Evolutionary conservation across 2,329 filamentous ascomycete species (phyloP).

Genomic region (Diaporthe citriasiana): DNA sequence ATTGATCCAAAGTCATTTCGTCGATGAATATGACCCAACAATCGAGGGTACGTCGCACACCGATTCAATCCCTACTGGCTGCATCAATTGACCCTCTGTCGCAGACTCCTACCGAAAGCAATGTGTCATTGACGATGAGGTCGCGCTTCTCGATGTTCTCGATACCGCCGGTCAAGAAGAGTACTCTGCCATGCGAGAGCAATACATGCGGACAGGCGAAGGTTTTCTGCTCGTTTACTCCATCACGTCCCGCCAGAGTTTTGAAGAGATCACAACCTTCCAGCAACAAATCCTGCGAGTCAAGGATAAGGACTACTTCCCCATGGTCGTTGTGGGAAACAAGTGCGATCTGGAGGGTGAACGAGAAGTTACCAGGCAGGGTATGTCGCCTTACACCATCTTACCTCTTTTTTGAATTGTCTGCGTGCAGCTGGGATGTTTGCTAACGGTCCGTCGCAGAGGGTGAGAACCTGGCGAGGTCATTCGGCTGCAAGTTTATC

Average conservation of each 20-base stretch:
- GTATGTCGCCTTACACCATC: slow-evolving; percentile 69
- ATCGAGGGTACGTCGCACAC: slow-evolving; percentile 84
- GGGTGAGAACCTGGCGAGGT: slow-evolving; percentile 86
- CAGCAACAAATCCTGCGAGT: slow-evolving; percentile 98
- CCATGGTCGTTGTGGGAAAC: slow-evolving; percentile 98
- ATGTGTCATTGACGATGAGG: slow-evolving; percentile 98
- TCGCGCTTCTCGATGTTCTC: slow-evolving; percentile 96
- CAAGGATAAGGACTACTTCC: slow-evolving; percentile 99
- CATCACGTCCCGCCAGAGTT: slow-evolving; percentile 96
- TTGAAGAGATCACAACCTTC: slow-evolving; percentile 98
- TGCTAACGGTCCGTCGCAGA: slow-evolving; percentile 67
- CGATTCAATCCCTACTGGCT: slow-evolving; percentile 38
- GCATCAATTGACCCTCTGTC: slow-evolving; percentile 41
- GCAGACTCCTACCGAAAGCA: slow-evolving; percentile 99
- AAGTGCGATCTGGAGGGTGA: slow-evolving; percentile 98
- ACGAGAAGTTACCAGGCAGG: slow-evolving; percentile 91
- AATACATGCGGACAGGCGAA: slow-evolving; percentile 99
- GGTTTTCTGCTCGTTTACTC: slow-evolving; percentile 98
- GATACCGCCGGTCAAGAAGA: slow-evolving; percentile 99
- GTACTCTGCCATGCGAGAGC: slow-evolving; percentile 99
- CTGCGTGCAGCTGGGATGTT: slow-evolving; percentile 3
- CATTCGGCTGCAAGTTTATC: slow-evolving; percentile 98
- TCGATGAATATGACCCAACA: slow-evolving; percentile 99
- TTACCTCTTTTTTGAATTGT: slow-evolving; percentile 21
- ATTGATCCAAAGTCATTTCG: slow-evolving; percentile 95